Base-by-base conservation (phyloP, 1,139 yeast species). In the Yamadazyma dendronema region DNA sequence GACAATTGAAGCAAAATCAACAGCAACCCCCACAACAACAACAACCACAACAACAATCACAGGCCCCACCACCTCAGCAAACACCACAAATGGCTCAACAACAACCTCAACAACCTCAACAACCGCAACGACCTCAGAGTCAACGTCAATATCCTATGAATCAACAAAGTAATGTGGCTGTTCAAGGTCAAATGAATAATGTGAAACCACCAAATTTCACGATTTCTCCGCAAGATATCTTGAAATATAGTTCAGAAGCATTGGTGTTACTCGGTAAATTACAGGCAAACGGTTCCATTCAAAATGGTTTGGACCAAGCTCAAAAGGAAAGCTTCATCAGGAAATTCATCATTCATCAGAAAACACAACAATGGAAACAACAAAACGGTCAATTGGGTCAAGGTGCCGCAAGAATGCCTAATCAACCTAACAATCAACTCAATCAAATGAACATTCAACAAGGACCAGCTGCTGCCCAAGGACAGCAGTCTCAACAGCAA, bases 231-330 rank as follows among this genome's bases (percentile, higher is more conserved):
- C 73, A 70, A 36, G 77, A 71, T 42, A 58, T 66, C 34, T 53
- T 60, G 43, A 67, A 66, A 43, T 67, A 69, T 48, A 60, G 65
- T 25, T 54, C 65, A 6, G 75, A 68, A 36, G 77, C 77, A 1
- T 56, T 70, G 65, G 53, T 61, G 11, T 52, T 68, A 27, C 59
- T 70, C 38, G 43, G 56, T 16, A 54, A 68, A 35, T 54, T 71
- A 31, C 74, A 69, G 41, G 65, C 66, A 22, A 66, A 61, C 38
- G 65, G 72, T 5, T 59, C 67, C 2, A 57, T 68, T 35, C 68
- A 57, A 21, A 52, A 54, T 11, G 59, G 57, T 29, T 41, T 55
- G 37, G 62, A 58, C 30, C 66, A 55, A 31, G 46, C 53, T 17
- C 72, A 64, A 40, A 66, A 64, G 47, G 74, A 68, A 38, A 61